Evolutionary conservation across 164 flowering plant genomes (phyloP), one percentile per base, ranked within the genome.

Genomic region (Protea cynaroides): DNA sequence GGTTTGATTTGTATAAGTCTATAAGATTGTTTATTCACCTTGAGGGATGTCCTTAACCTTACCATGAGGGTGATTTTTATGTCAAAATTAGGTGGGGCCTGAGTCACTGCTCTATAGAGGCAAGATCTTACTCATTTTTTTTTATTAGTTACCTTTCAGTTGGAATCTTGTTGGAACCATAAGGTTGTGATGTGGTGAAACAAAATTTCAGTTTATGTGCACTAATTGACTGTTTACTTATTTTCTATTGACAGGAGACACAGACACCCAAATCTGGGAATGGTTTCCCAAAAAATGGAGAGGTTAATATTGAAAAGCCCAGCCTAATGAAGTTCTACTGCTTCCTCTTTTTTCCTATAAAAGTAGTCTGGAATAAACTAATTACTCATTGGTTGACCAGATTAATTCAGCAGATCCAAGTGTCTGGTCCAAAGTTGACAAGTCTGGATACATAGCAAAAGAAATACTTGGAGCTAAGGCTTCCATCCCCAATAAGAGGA

Each of bases 391-490:
- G 22, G 56, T 68, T 29, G 49, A 71, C 55, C 85, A 83, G 85
- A 77, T 69, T 68, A 83, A 80, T 55, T 15, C 66, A 50, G 75
- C 74, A 56, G 86, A 85, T 73, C 76, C 83, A 73, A 73, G 61
- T 64, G 61, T 75, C 23, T 74, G 77, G 82, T 70, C 86, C 37
- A 80, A 82, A 67, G 78, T 74, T 78, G 86, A 81, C 64, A 82
- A 83, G 69, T 76, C 83, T 24, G 84, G 83, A n/a, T 78, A 72
- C 61, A 76, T 75, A 46, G 82, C 87, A 49, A 84, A 81, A 74
- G 88, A 83, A 58, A 72, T 67, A 21, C 40, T 69, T 59, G 87
- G 76, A 58, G 62, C 75, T 17, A 86, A 82, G 68, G 67, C 82
- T 59, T 70, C 73, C 40, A 34, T 68, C 57, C 66, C 80, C 57